These are phyloP conservation scores for Artomyces pyxidatus DNA, from an alignment of 768 basidiomycete genomes.

Conservation along the genomic window DNA sequence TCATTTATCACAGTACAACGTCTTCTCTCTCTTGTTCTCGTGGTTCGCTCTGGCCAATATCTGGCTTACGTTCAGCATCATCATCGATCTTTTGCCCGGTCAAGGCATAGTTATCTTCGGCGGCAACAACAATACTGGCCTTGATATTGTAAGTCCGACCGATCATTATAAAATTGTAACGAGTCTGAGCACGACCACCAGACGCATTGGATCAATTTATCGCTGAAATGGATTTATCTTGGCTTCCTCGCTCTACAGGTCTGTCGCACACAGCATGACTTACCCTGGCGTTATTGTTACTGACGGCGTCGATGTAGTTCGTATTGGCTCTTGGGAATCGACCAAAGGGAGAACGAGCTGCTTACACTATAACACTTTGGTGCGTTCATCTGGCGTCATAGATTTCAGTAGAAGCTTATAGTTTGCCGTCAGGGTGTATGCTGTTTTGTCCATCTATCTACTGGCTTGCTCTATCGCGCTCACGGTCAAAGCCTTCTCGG, in stretches of 20 bases:
- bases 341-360: conserved; percentile 79
- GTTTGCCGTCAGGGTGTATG: conserved; percentile 59
- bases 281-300: no score
- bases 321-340: conserved; percentile 71
- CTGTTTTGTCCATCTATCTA: conserved; percentile 74
- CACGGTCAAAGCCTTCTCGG: conserved; percentile 72
- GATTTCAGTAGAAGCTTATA: conserved; percentile 2
- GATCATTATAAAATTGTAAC: neutral
- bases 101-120: conserved; percentile 58
- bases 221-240: conserved; percentile 82
- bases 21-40: conserved; percentile 78
- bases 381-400: conserved; percentile 22
- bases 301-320: conserved; percentile 31
- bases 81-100: conserved; percentile 75
- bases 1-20: conserved; percentile 58
- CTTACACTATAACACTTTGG: conserved; percentile 70
- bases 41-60: conserved; percentile 93
- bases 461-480: conserved; percentile 82
- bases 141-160: conserved; percentile 53
- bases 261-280: conserved; percentile 9
- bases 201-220: conserved; percentile 87
- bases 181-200: conserved; percentile 21
- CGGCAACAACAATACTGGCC: conserved; percentile 29
- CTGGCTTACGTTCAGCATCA: conserved; percentile 94
- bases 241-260: conserved; percentile 76